A percentile compares a stretch with the other conserved stretches of the same genome.
These are phyloP conservation scores for Umbilicus rupestris DNA, from an alignment of 164 flowering plant species.

Conservation along the genomic window DNA sequence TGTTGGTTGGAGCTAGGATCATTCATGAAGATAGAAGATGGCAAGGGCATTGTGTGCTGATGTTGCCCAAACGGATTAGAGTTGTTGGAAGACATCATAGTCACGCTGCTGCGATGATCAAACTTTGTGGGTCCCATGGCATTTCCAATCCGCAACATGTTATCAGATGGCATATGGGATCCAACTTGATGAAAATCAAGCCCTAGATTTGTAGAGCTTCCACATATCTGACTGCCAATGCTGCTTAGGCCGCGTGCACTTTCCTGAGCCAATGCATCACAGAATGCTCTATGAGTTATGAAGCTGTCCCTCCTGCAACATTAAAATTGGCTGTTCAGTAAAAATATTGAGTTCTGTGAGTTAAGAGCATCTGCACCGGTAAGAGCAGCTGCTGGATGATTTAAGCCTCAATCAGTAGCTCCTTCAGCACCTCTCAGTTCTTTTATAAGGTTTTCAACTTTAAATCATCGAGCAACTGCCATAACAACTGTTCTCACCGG, in stretches of 20 bases:
- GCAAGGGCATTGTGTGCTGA: constrained; percentile 12
- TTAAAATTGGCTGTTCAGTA: no score
- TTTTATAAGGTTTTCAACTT: no score
- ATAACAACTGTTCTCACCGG: no score
- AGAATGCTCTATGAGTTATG: constrained; percentile 87
- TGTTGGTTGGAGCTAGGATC: constrained; percentile 24
- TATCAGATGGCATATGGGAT: constrained; percentile 27
- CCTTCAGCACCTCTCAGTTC: no score
- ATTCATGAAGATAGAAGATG: constrained; percentile 25
- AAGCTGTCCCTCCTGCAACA: constrained; percentile 87
- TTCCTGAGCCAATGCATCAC: constrained; percentile 85
- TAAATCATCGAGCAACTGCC: no score
- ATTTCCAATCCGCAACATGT: constrained; percentile 37
- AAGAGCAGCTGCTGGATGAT: no score
- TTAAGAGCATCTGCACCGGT: no score
- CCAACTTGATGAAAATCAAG: constrained; percentile 38
- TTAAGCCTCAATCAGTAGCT: no score
- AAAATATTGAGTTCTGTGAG: no score
- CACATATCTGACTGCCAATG: constrained; percentile 47
- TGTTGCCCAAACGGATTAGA: constrained; percentile 16
- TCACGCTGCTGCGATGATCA: constrained; percentile 18
- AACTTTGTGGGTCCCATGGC: constrained; percentile 32
- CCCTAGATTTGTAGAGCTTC: constrained; percentile 28
- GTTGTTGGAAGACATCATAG: background rate
- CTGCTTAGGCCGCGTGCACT: constrained; percentile 52